Percentiles rank a stretch among this genome's conserved stretches.
These are phyloP conservation scores for Phaffia australis DNA, from an alignment of 768 basidiomycete genomes.

Conservation along the genomic window DNA sequence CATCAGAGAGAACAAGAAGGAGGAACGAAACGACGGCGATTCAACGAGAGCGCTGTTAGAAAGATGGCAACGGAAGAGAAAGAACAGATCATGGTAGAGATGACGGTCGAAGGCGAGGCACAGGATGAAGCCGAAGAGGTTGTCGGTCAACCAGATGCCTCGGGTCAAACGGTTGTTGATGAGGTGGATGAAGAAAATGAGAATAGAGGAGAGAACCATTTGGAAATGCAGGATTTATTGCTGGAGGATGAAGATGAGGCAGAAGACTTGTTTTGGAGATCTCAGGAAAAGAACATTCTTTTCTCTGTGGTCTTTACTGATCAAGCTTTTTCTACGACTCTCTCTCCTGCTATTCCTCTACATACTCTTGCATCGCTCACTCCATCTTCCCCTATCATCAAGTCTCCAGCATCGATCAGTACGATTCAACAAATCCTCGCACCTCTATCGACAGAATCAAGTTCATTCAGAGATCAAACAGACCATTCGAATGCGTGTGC, in stretches of 20 bases:
- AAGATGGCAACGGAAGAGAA: too few species aligned
- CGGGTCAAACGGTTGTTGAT: background rate
- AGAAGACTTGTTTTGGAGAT: background rate
- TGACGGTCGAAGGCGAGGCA: too few species aligned
- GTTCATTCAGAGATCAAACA: background rate
- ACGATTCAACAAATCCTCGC: slow-evolving; percentile 6
- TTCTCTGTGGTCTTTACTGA: too few species aligned
- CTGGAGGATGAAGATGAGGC: background rate
- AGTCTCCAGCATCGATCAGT: background rate
- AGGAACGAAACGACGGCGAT: too few species aligned
- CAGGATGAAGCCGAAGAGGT: too few species aligned
- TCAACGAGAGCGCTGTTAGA: too few species aligned
- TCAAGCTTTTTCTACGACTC: background rate
- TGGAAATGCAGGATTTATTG: background rate
- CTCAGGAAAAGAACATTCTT: too few species aligned
- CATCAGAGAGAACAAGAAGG: too few species aligned
- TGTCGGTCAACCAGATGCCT: too few species aligned
- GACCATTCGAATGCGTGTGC: background rate
- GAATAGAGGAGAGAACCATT: background rate
- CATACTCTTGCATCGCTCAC: background rate
- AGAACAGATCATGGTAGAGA: too few species aligned
- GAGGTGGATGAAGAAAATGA: slow-evolving; percentile 5
- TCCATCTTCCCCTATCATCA: background rate
- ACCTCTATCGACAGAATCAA: background rate
- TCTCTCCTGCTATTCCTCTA: background rate